phyloP scores from a whole-genome alignment of 306 rosid genomes.

The Lagenaria siceraria region DNA sequence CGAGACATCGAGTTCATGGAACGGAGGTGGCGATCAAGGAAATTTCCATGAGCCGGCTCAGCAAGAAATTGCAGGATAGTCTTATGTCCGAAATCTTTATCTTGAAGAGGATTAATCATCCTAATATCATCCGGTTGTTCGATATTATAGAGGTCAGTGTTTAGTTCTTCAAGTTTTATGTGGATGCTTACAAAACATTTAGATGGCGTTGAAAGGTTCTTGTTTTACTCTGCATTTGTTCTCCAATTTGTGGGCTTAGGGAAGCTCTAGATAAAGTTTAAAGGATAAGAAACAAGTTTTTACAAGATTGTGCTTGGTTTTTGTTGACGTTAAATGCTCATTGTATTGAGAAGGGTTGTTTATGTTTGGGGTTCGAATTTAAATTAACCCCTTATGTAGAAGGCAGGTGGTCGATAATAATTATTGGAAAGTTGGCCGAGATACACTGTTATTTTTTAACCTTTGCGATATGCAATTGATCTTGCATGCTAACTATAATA shows the following conservation, averaged over 20 bases:
- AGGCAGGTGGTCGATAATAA: neutral
- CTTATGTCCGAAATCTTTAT: conserved; percentile 86
- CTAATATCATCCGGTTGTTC: conserved; percentile 77
- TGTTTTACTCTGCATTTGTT: neutral
- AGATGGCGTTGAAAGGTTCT: neutral
- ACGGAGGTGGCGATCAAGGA: conserved; percentile 98
- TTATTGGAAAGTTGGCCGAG: neutral
- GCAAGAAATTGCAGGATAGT: conserved; percentile 81
- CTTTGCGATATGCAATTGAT: neutral
- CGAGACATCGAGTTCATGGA: conserved; percentile 73
- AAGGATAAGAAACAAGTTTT: neutral
- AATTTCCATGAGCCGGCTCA: conserved; percentile 64
- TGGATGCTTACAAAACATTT: neutral
- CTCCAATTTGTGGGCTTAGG: neutral
- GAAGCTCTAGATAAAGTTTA: neutral
- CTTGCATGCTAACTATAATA: neutral
- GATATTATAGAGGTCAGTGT: conserved; percentile 70
- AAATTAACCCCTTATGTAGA: neutral
- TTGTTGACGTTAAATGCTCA: neutral
- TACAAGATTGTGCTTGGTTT: neutral
- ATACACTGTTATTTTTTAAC: neutral
- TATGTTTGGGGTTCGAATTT: neutral
- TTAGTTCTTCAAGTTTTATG: neutral
- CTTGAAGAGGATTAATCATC: conserved; percentile 70
- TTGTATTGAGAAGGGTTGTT: neutral